Base-by-base conservation (phyloP, 176 grass and related monocot species). In the Triticum timopheevii region DNA sequence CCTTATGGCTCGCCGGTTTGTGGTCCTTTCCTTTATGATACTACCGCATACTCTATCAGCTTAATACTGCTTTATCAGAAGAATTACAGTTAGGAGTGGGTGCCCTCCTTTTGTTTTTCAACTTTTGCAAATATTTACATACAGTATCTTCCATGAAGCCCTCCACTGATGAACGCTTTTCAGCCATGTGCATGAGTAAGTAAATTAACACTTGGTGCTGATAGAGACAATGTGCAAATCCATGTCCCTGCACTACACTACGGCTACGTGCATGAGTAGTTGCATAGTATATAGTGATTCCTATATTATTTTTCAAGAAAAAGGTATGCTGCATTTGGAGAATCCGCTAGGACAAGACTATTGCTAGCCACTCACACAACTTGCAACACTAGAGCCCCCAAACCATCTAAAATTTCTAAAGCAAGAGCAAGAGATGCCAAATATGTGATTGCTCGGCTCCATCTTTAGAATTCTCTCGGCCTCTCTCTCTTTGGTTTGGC, bases 391-490 rank as follows among this genome's bases (percentile, higher is more conserved):
- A 81, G 66, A 80, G 15, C 58, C 74, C 24, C 1, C 24, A 77
- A 44, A 34, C 25, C 27, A 81, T 28, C 62, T 38, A 6, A 79
- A 61, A 66, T 59, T 75, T 76, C 7, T 30, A 67, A 82, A 61
- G 70, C 78, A 49, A 22, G 45, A 49, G 23, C 17, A 84, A 3
- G 27, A 79, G 61, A 68, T 39, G 69, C 85, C 81, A 84, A 84
- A 65, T 61, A 80, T 10, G 73, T 80, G 68, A 61, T 61, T 61
- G 75, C 85, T 80, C 23, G 36, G 25, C 61, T 27, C 33, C 35
- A 80, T 81, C 85, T 87, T 91, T 87, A 80, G 44, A 83, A 84
- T 30, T 49, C 44, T 67, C 45, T 8, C 20, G 17, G 30, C 10
- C 12, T 13, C 12, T 13, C 22, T 20, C 39, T 54, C 50, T 73